Conservation (phyloP, 1,284 basidiomycete genomes). For the Schizopora paradoxa region DNA sequence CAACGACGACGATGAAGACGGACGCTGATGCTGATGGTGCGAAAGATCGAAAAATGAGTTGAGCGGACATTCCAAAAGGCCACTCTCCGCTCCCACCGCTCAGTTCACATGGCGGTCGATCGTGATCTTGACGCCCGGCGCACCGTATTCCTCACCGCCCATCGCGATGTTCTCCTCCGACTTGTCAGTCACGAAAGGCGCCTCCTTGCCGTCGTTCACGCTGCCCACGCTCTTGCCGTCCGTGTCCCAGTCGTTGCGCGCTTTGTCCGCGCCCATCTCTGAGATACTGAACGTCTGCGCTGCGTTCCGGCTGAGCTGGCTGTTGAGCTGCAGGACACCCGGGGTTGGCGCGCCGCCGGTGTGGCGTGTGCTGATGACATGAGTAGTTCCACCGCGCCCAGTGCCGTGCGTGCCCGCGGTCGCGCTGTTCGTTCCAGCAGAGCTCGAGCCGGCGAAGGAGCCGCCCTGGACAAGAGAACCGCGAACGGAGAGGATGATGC, state of each 20-base stretch:
- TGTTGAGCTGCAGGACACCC: conserved; percentile 32
- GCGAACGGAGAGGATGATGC: conserved; percentile 73
- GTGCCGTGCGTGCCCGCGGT: conserved; percentile 36
- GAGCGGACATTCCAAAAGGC: too few relatives aligned
- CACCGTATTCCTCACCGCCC: conserved; percentile 24
- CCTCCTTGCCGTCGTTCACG: conserved; percentile 45
- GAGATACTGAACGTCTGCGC: conserved; percentile 60
- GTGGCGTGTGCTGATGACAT: conserved; percentile 44
- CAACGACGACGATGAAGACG: too few relatives aligned
- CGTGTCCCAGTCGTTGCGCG: conserved; percentile 31
- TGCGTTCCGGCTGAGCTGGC: conserved; percentile 35
- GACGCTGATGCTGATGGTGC: too few relatives aligned
- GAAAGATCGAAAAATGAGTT: too few relatives aligned
- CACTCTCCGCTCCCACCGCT: conserved; percentile 19
- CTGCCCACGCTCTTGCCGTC: conserved; percentile 56
- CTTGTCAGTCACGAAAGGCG: conserved; percentile 27
- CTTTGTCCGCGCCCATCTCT: conserved; percentile 49
- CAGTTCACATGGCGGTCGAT: conserved; percentile 31
- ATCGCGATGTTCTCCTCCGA: conserved; percentile 15
- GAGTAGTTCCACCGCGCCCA: conserved; percentile 30
- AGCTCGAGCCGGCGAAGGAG: conserved; percentile 46
- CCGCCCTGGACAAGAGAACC: conserved; percentile 66
- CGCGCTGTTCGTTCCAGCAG: conserved; percentile 25
- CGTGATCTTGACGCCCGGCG: conserved; percentile 32
- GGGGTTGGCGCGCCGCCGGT: conserved; percentile 23